Conservation (phyloP, 2,329 filamentous ascomycete species). For the Colletotrichum simmondsii region DNA sequence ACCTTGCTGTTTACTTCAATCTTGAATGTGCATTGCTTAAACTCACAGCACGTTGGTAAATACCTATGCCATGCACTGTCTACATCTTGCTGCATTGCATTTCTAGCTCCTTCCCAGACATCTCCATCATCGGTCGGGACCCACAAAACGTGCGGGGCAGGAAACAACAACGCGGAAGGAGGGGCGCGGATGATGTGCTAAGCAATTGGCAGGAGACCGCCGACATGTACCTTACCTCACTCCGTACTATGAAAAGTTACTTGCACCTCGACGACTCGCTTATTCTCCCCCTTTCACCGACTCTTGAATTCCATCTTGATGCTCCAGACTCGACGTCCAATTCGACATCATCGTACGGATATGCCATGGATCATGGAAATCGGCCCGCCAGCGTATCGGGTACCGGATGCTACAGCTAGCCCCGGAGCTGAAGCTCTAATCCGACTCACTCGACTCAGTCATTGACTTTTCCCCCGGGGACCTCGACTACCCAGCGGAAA, state of each 20-base stretch:
- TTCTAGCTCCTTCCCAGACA: not conserved
- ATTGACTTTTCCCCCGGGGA: not conserved
- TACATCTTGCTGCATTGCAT: not conserved
- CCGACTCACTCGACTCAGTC: not conserved
- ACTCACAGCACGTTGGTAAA: too few species aligned
- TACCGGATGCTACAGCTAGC: not conserved
- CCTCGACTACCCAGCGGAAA: not conserved
- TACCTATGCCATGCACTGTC: too few species aligned
- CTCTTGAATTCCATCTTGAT: not conserved
- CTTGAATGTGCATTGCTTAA: too few species aligned
- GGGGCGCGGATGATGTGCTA: not conserved
- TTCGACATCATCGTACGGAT: too few species aligned
- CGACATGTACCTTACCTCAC: not conserved
- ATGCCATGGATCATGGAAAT: too few species aligned
- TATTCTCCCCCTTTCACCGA: slow-evolving; percentile 15
- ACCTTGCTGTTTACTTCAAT: too few species aligned
- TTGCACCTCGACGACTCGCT: not conserved
- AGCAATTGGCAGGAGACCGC: not conserved
- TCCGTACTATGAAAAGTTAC: not conserved
- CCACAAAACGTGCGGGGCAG: slow-evolving; percentile 19
- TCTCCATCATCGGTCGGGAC: not conserved
- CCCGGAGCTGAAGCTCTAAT: not conserved
- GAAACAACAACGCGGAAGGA: not conserved
- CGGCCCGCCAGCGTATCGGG: not conserved
- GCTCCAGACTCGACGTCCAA: not conserved